Percentiles rank a stretch among this genome's conserved stretches.
Conservation (phyloP, 2,329 filamentous ascomycete species). For the Podosphaera fusca region DNA sequence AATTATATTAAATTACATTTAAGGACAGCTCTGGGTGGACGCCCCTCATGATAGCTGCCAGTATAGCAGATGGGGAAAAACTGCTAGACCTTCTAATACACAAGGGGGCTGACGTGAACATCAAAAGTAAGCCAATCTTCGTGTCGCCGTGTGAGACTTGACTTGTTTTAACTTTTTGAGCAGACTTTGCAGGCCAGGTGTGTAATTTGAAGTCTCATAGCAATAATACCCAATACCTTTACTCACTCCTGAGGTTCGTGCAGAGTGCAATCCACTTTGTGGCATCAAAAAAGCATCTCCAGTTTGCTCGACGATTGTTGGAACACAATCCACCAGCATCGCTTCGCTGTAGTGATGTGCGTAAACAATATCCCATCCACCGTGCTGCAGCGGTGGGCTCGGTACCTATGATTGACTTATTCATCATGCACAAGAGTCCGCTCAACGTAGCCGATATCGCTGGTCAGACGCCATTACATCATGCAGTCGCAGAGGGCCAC, state of each 20-base stretch:
- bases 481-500: conserved; percentile 56
- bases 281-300: conserved; percentile 71
- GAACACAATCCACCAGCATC: conserved; percentile 45
- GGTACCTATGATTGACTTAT: conserved; percentile 60
- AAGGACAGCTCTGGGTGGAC: conserved; percentile 65
- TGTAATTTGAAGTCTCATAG: conserved; percentile 1
- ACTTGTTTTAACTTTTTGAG: conserved; percentile 2
- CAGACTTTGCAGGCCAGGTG: conserved; percentile 44
- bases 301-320: conserved; percentile 58
- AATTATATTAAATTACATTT: background rate
- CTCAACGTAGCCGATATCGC: conserved; percentile 63
- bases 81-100: conserved; percentile 43
- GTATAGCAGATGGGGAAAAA: conserved; percentile 46
- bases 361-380: conserved; percentile 78
- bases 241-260: background rate
- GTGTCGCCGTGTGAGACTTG: background rate
- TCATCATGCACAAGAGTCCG: conserved; percentile 58
- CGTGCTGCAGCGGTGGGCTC: conserved; percentile 77
- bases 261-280: conserved; percentile 80
- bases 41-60: conserved; percentile 60
- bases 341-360: conserved; percentile 57
- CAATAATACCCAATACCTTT: background rate
- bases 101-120: conserved; percentile 48
- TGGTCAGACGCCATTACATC: conserved; percentile 76
- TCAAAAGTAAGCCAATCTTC: conserved; percentile 32